Evolutionary conservation across 1,284 basidiomycete species (phyloP), one percentile per base, ranked within the genome.

Genomic region (Laetiporus sulphureus): DNA sequence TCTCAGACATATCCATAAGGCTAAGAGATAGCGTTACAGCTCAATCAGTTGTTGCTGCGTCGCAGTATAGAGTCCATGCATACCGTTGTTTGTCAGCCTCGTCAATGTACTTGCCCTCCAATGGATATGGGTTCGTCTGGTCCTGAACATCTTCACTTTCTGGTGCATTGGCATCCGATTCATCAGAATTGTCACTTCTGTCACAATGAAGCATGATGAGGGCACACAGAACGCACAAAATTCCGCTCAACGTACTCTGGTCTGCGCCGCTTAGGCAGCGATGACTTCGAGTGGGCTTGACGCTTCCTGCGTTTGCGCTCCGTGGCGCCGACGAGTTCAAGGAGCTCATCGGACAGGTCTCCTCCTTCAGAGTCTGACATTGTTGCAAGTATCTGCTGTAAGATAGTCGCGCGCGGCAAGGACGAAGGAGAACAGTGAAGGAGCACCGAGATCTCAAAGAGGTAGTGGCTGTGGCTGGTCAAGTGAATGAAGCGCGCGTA

Each of bases 71-170:
- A n/a, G n/a, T n/a, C n/a, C n/a, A n/a, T n/a, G 58, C 83, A 66
- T 64, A 91, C 89, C 72, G 66, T 51, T 85, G 76, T 56, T 86
- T 79, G 61, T 97, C 94, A 3, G 69, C 73, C 53, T 91, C 88
- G 55, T 92, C 79, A 44, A 78, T 76, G 60, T 90, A 97, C 62
- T 91, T 91, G 35, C 90, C 91, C 54, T 96, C 93, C 16, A 95
- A 67, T 0, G 91, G 93, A 59, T 91, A 97, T 4, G 83, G 83
- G 52, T 90, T 87, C n/a, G 57, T 47, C 12, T 62, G 56, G 31
- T 44, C 58, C 3, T 62, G 62, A 29, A 73, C 73, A 39, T 78
- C 77, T 53, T 81, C 82, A 49, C 75, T 77, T 55, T 81, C 79
- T 13, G 67, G 69, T 18, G 67, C 69, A 42, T 75, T 70, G 10